A percentile compares a stretch with the other conserved stretches of the same genome.
phyloP scores from a whole-genome alignment of 192 early-diverging fungal species.

The Coemansia reversa region DNA sequence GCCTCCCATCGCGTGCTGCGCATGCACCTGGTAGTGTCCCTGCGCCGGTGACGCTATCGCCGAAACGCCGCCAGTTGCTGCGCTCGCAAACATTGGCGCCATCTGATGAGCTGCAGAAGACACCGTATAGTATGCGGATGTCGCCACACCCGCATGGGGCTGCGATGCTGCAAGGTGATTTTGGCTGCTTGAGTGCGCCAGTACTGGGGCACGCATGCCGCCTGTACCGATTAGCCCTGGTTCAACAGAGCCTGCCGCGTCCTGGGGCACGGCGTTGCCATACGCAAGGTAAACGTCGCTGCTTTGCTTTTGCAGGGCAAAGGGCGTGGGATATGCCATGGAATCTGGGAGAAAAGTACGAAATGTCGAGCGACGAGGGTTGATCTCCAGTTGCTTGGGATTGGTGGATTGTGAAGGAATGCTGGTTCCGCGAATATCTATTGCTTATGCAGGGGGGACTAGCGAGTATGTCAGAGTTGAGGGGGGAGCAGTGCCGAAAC shows the following conservation, averaged over 20 bases:
- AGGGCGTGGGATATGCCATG: slow-evolving; percentile 18
- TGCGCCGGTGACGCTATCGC: slow-evolving; percentile 10
- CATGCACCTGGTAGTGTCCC: slow-evolving; percentile 11
- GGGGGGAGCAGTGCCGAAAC: slow-evolving; percentile 5
- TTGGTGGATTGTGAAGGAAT: neutral
- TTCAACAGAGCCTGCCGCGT: slow-evolving; percentile 11
- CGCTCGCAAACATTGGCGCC: slow-evolving; percentile 12
- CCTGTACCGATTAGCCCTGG: slow-evolving; percentile 4
- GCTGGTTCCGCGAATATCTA: slow-evolving; percentile 3
- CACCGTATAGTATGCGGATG: neutral
- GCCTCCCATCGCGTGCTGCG: slow-evolving; percentile 5
- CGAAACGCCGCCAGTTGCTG: slow-evolving; percentile 6
- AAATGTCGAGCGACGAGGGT: neutral
- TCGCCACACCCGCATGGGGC: neutral
- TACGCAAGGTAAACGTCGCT: slow-evolving; percentile 27
- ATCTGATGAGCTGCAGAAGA: slow-evolving; percentile 7
- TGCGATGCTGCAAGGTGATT: neutral
- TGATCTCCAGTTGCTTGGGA: neutral
- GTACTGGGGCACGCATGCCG: neutral
- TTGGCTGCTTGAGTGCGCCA: neutral
- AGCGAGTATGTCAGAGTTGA: slow-evolving; percentile 4
- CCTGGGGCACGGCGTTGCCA: slow-evolving; percentile 11
- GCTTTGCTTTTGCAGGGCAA: slow-evolving; percentile 8
- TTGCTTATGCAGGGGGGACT: neutral
- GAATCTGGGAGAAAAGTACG: neutral